Base-by-base conservation (phyloP, 495 filamentous ascomycete species). In the Lasiosphaeria ovina region DNA sequence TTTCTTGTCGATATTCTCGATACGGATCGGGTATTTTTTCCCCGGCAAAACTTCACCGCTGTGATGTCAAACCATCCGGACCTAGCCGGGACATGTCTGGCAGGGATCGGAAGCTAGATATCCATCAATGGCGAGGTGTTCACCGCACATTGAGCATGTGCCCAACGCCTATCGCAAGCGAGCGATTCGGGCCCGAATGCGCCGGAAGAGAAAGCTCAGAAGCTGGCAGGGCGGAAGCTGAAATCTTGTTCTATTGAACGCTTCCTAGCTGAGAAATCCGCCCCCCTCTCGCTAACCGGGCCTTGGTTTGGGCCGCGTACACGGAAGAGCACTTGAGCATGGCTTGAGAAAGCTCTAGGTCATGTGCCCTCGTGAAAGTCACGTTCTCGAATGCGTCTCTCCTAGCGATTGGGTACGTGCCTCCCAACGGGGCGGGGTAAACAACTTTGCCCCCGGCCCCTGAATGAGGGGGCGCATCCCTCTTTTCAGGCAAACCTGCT, bases 331-430 rank as follows among this genome's bases (percentile, higher is more conserved):
- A 51, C 24, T 36, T 4, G 44, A 47, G 38, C 16, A 60, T 32
- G 59, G 51, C 51, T 40, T 40, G 54, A 53, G 33, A 42, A 66
- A 63, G 64, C 50, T 36, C 38, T 50, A 60, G 49, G 64, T 66
- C 64, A 66, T 61, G 64, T 66, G 64, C 47, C 50, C 24, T 53
- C 50, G 55, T 54, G 54, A 49, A 50, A 56, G 63, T 66, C 63
- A 66, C 59, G 63, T 62, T 65, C 57, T 56, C 35, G 16, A n/a
- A 51, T 55, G 35, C 51, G 51, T 24, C 24, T 50, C 55, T 49
- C 53, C 42, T 34, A 58, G 38, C 31, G 47, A 62, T 62, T 66
- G 63, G 60, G 56, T 17, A 12, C 6, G 17, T 24, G 24, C 24
- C 17, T 49, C 42, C 7, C 54, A 47, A 32, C 24, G 54, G 54